A percentile compares a stretch with the other conserved stretches of the same genome.
phyloP scores from a whole-genome alignment of 1,139 yeast genomes.

The Saccharomyces hybrid region DNA sequence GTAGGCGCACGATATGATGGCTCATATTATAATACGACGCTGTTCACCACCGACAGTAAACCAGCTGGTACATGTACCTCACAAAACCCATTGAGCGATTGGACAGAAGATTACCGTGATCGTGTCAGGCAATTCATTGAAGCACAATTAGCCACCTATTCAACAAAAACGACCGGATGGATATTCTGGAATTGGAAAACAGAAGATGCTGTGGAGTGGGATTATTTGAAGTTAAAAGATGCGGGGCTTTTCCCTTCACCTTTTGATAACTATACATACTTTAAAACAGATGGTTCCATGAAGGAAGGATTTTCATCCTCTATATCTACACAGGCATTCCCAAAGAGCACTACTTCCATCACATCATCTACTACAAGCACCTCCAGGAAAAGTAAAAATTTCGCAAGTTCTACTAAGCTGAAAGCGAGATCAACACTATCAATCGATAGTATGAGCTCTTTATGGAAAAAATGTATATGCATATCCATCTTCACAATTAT shows the following conservation, averaged over 20 bases:
- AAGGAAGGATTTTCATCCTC: constrained; percentile 13
- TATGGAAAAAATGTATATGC: background rate
- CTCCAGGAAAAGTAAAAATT: constrained; percentile 1
- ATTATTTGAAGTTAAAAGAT: constrained; percentile 43
- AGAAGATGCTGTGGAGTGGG: constrained; percentile 57
- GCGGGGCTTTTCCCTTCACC: constrained; percentile 56
- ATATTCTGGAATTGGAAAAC: constrained; percentile 67
- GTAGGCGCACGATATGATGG: constrained; percentile 54
- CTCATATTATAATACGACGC: constrained; percentile 35
- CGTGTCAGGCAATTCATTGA: constrained; percentile 42
- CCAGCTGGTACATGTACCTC: constrained; percentile 19
- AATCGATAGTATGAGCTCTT: background rate
- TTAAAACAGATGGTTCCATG: constrained; percentile 22
- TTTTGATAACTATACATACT: constrained; percentile 33
- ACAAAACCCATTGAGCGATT: constrained; percentile 24
- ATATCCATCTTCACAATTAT: background rate
- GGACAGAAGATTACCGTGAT: constrained; percentile 31
- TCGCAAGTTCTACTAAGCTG: background rate
- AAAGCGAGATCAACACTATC: background rate
- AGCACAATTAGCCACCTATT: constrained; percentile 44
- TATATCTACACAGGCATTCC: constrained; percentile 13
- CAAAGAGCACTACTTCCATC: constrained; percentile 5
- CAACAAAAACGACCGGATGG: constrained; percentile 44
- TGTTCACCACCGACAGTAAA: constrained; percentile 18
- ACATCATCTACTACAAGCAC: background rate